Base-by-base conservation (phyloP, 2,329 filamentous ascomycete species). In the Neonectria neomacrospora region DNA sequence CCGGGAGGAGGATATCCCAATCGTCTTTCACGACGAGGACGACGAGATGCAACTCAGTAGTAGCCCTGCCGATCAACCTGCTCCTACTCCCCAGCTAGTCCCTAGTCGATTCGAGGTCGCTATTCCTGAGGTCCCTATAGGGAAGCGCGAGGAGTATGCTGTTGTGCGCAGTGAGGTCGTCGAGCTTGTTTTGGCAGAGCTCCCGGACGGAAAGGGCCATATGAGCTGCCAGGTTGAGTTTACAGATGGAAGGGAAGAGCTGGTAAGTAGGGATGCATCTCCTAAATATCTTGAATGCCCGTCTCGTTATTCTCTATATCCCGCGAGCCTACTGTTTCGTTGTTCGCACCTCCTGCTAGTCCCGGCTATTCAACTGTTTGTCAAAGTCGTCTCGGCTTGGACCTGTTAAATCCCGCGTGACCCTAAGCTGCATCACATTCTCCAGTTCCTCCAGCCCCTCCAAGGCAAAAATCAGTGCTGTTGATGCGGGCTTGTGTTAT, bases 221-320 rank as follows among this genome's bases (percentile, higher is more conserved):
- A 22, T 69, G 2, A 72, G 71, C 22, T 82, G 80, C 45, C 72
- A 68, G 5, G 75, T 82, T 11, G 81, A 83, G 62, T 85, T 83
- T 51, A 78, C 79, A 30, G 83, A 85, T 66, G 83, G 82, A 23
- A 76, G 78, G 53, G 68, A 79, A 65, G 77, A 83, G 57, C 62
- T 78, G 68, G 83, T 85, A 77, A 78, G 82, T 80, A 32, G 42
- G 53, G 28, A 22, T 53, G 22, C n/a, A 16, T n/a, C 26, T 20
- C n/a, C 5, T 20, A 10, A 18, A 20, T 20, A 5, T 28, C 11
- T 14, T 5, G 10, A 32, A 20, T 11, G 9, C 10, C 50, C 51
- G 30, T 61, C 42, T 39, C 52, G 54, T 34, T 44, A 26, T 53
- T 14, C 30, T 26, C n/a, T 50, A n/a, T 47, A 32, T 34, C 32